phyloP scores from a whole-genome alignment of 2,329 filamentous ascomycete genomes.

The Orbilia blumenaviensis region DNA sequence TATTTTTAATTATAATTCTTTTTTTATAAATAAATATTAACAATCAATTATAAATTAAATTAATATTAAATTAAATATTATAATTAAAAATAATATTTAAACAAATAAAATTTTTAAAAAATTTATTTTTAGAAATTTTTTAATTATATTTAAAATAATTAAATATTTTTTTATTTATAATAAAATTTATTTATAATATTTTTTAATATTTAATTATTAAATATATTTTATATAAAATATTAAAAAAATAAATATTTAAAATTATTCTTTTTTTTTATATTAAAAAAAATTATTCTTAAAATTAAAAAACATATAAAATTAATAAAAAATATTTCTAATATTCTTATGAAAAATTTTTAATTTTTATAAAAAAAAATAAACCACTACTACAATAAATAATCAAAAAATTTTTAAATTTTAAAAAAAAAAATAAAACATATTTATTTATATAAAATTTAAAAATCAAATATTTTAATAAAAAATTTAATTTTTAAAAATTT shows the following conservation, averaged over 20 bases:
- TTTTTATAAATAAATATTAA: neutral
- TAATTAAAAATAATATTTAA: neutral
- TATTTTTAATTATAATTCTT: neutral
- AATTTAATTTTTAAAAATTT: neutral
- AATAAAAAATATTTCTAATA: no score
- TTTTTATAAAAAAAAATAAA: conserved; percentile 18
- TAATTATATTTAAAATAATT: neutral
- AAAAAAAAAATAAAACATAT: neutral
- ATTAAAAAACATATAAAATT: no score
- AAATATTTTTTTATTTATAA: neutral
- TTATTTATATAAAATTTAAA: no score
- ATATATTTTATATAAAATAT: neutral
- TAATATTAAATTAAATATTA: neutral
- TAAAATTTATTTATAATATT: neutral
- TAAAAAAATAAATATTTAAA: no score
- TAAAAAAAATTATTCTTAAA: no score
- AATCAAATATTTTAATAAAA: no score
- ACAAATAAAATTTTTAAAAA: no score
- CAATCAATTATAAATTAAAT: neutral
- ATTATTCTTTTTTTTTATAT: no score
- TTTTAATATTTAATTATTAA: neutral
- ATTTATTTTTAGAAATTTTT: neutral
- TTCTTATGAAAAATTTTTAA: no score
- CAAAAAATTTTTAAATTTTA: neutral
- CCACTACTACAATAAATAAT: neutral